Conservation (phyloP, 2,329 filamentous ascomycete genomes). For the Pseudogymnoascus sp. region DNA sequence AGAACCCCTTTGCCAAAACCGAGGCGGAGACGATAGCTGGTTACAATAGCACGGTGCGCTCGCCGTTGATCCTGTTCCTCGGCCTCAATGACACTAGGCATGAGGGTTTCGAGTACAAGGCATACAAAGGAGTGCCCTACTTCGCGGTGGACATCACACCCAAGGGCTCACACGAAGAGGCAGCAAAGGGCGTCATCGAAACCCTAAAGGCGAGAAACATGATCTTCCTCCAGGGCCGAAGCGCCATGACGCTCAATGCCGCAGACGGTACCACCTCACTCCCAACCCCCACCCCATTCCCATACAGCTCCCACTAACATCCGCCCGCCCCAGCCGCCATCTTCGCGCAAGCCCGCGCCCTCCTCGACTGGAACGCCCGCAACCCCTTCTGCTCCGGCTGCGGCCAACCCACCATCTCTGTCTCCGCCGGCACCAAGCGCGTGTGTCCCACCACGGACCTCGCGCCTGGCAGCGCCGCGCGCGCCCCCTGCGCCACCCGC, state of each 20-base stretch:
- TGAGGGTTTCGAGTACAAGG: conserved; percentile 44
- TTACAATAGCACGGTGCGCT: conserved; percentile 57
- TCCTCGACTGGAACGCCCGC: conserved; percentile 89
- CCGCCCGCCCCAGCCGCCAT: conserved; percentile 69
- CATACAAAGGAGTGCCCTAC: conserved; percentile 71
- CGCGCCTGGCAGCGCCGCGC: conserved; percentile 38
- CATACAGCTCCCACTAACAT: not conserved
- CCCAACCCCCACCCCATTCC: not conserved
- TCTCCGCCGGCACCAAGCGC: conserved; percentile 73
- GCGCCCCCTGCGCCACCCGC: conserved; percentile 69
- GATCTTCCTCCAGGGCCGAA: conserved; percentile 57
- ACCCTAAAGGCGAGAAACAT: conserved; percentile 51
- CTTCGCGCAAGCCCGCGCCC: conserved; percentile 77
- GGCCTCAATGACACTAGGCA: conserved; percentile 62
- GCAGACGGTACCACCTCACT: conserved; percentile 36
- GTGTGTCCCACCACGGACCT: conserved; percentile 65
- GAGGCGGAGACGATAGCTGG: conserved; percentile 65
- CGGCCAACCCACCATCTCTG: conserved; percentile 69
- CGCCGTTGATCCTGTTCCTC: conserved; percentile 70
- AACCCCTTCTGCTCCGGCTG: conserved; percentile 90
- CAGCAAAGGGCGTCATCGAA: conserved; percentile 52
- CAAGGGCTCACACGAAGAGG: conserved; percentile 51
- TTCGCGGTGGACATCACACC: conserved; percentile 88
- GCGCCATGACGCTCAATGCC: conserved; percentile 39
- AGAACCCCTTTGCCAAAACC: conserved; percentile 58